Evolutionary conservation across 139 green algal genomes (phyloP).

Genomic region (Ulvella scutata): DNA sequence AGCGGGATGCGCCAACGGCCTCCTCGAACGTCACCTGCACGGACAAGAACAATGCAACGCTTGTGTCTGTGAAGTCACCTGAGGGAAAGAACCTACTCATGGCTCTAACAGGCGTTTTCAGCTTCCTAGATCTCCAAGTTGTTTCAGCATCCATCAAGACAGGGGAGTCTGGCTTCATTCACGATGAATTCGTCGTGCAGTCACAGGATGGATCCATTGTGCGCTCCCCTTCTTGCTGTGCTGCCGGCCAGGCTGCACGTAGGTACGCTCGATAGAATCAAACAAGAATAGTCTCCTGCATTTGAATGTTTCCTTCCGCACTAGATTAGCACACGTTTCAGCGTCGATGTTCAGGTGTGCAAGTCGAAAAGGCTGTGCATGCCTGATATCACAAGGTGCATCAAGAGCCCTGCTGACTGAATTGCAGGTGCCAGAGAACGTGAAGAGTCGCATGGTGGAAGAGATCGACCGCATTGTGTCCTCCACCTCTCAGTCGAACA

Average conservation of each 20-base stretch:
- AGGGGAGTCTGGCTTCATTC: conserved; percentile 30
- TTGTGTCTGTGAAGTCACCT: background rate
- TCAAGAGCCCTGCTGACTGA: background rate
- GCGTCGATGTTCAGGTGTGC: too few species aligned
- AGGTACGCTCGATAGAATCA: background rate
- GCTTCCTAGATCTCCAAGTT: conserved; percentile 38
- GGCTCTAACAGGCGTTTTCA: conserved; percentile 40
- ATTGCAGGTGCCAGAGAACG: conserved; percentile 17
- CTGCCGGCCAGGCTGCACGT: background rate
- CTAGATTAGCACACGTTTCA: too few species aligned
- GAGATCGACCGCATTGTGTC: conserved; percentile 33
- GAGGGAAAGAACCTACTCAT: conserved; percentile 37
- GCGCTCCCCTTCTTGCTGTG: background rate
- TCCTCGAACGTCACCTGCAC: background rate
- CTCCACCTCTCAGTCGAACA: conserved; percentile 29
- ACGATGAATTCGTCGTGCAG: conserved; percentile 56
- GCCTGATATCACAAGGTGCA: background rate
- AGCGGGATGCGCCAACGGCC: background rate
- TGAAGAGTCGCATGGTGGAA: conserved; percentile 22
- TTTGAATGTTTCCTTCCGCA: background rate
- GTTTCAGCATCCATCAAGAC: conserved; percentile 49
- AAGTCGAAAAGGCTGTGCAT: too few species aligned
- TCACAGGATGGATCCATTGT: conserved; percentile 35
- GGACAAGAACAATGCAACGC: background rate
- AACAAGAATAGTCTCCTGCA: background rate